phyloP scores from a whole-genome alignment of 108 stramenopile species.

The Cyclostephanos tholiformis region DNA sequence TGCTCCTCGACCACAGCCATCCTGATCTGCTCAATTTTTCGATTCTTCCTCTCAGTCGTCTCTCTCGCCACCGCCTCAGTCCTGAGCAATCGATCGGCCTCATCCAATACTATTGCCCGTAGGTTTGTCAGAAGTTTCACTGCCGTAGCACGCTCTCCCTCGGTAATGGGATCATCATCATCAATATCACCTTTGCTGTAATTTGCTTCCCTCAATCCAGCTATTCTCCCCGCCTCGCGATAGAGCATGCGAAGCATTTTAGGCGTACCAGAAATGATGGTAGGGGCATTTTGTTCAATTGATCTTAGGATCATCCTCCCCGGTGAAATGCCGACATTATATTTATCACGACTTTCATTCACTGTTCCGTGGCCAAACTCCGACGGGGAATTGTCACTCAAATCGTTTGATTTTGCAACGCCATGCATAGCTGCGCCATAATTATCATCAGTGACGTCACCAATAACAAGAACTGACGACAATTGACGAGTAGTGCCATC shows the following conservation, averaged over 20 bases:
- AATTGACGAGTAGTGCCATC: slow-evolving; percentile 6
- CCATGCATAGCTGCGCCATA: slow-evolving; percentile 9
- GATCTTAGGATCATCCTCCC: slow-evolving; percentile 23
- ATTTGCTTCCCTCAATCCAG: neutral
- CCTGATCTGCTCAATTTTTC: slow-evolving; percentile 33
- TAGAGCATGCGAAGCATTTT: slow-evolving; percentile 62
- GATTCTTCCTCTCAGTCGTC: slow-evolving; percentile 32
- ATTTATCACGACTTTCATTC: neutral
- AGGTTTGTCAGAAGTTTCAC: slow-evolving; percentile 48
- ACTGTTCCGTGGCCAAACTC: neutral
- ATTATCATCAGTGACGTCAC: slow-evolving; percentile 4
- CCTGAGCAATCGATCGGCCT: slow-evolving; percentile 74
- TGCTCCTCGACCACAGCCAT: slow-evolving; percentile 16
- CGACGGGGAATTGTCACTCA: neutral
- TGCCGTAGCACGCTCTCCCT: slow-evolving; percentile 32
- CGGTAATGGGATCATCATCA: slow-evolving; percentile 15
- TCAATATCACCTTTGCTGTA: neutral
- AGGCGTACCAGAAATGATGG: slow-evolving; percentile 68
- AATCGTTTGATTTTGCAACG: slow-evolving; percentile 13
- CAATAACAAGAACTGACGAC: slow-evolving; percentile 46
- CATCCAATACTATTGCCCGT: slow-evolving; percentile 66
- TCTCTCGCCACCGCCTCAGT: slow-evolving; percentile 62
- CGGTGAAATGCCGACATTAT: neutral
- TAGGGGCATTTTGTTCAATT: slow-evolving; percentile 15
- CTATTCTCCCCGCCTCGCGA: slow-evolving; percentile 32